Percentiles rank a stretch among this genome's conserved stretches.
These are phyloP conservation scores for Albugo laibachii DNA, from an alignment of 352 stramenopile genomes.

Conservation along the genomic window DNA sequence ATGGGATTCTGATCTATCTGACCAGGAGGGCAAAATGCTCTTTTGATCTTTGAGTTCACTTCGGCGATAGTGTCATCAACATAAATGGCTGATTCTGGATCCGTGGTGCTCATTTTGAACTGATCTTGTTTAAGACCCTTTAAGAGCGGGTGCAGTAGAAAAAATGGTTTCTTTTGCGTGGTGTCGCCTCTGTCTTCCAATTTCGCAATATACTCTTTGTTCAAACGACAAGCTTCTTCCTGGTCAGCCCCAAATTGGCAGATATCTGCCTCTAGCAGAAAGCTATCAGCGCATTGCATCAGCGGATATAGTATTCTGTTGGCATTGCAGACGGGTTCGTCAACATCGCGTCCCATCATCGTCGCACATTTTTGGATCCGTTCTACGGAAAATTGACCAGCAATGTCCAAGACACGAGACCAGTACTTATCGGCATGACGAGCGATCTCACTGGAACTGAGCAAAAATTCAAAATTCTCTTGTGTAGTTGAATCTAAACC, in stretches of 20 bases:
- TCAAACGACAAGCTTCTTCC: constrained; percentile 81
- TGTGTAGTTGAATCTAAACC: constrained; percentile 85
- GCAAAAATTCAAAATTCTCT: constrained; percentile 92
- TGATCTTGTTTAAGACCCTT: constrained; percentile 96
- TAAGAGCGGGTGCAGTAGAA: constrained; percentile 95
- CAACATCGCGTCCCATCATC: constrained; percentile 92
- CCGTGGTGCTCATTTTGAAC: constrained; percentile 98
- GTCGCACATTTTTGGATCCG: constrained; percentile 95
- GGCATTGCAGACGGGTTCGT: constrained; percentile 72
- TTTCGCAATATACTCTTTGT: constrained; percentile 91
- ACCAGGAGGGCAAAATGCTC: constrained; percentile 91
- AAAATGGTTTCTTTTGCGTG: constrained; percentile 55
- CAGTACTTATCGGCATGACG: constrained; percentile 80
- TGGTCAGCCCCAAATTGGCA: constrained; percentile 97
- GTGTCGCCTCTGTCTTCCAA: constrained; percentile 37
- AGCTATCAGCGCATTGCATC: constrained; percentile 98
- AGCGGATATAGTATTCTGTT: constrained; percentile 92
- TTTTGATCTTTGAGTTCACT: constrained; percentile 97
- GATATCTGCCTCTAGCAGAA: constrained; percentile 97
- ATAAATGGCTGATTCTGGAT: constrained; percentile 96
- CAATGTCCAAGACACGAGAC: constrained; percentile 84
- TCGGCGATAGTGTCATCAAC: constrained; percentile 92
- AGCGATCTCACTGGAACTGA: constrained; percentile 91
- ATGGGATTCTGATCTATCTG: constrained; percentile 85
- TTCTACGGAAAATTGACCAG: constrained; percentile 71